These are phyloP conservation scores for Pseudogymnoascus sp. DNA, from an alignment of 2,329 filamentous ascomycete species.

Conservation along the genomic window DNA sequence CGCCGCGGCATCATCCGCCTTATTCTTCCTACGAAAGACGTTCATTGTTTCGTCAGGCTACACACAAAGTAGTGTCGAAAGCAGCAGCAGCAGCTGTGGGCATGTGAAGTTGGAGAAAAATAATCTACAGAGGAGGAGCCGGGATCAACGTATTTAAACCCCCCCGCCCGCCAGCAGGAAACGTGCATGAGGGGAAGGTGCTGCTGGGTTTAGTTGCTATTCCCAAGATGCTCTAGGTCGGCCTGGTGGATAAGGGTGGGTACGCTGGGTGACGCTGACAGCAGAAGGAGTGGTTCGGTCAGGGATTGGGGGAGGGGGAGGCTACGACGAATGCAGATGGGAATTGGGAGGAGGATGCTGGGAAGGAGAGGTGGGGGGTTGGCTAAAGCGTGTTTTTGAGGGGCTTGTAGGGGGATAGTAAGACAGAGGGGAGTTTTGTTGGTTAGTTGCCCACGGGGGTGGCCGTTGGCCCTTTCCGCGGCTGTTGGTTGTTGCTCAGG, in stretches of 20 bases:
- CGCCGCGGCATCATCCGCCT: background rate
- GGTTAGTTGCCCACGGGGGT: background rate
- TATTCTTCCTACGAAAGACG: constrained; percentile 14
- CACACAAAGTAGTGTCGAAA: background rate
- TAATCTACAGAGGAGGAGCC: background rate
- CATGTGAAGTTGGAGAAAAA: background rate
- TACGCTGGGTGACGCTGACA: background rate
- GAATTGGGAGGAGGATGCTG: background rate
- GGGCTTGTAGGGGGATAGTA: background rate
- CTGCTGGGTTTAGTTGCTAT: background rate
- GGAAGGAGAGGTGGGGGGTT: background rate
- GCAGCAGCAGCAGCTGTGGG: background rate
- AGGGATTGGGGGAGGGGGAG: background rate
- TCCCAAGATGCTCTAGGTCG: background rate
- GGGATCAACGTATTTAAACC: constrained; percentile 3
- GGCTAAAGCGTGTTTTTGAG: background rate
- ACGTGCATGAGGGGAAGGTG: background rate
- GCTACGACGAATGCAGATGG: background rate
- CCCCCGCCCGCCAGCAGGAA: background rate
- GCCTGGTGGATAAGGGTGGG: background rate
- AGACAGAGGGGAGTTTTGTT: background rate
- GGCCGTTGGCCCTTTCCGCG: background rate
- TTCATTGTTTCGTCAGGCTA: constrained; percentile 2
- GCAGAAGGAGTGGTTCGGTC: background rate
- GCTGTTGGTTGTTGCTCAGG: background rate